Conservation (phyloP, 2,329 filamentous ascomycete genomes). For the Zasmidium citrigriseum region DNA sequence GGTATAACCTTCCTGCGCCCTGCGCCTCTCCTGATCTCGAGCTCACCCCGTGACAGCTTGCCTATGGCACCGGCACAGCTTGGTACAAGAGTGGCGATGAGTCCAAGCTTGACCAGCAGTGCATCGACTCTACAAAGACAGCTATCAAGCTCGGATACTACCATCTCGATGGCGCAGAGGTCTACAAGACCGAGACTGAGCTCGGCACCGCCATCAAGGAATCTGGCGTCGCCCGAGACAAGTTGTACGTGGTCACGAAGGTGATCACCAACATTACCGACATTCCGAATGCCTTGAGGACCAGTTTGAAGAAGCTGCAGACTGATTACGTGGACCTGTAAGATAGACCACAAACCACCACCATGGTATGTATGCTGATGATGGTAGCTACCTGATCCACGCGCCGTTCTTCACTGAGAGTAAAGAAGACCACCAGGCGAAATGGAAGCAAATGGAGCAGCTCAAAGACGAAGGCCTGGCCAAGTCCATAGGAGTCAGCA, state of each 20-base stretch:
- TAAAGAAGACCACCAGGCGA: conserved; percentile 56
- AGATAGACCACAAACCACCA: conserved; percentile 17
- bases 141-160: conserved; percentile 70
- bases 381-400: conserved; percentile 61
- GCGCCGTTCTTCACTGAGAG: conserved; percentile 59
- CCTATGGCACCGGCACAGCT: conserved; percentile 72
- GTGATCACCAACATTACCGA: conserved; percentile 55
- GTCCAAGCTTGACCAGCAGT: conserved; percentile 56
- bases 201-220: conserved; percentile 49
- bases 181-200: conserved; percentile 55
- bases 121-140: conserved; percentile 58
- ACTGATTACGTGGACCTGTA: conserved; percentile 65
- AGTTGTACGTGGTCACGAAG: conserved; percentile 59
- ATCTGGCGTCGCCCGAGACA: conserved; percentile 45
- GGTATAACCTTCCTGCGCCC: conserved; percentile 43
- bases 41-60: conserved; percentile 52
- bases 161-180: conserved; percentile 74
- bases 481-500: conserved; percentile 64
- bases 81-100: conserved; percentile 57
- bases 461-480: conserved; percentile 59
- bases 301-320: conserved; percentile 60
- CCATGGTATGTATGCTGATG: conserved; percentile 1
- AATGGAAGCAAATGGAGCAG: conserved; percentile 63
- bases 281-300: conserved; percentile 56
- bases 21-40: background rate